These are phyloP conservation scores for Corinectria fuckeliana DNA, from an alignment of 2,329 filamentous ascomycete species.

Conservation along the genomic window DNA sequence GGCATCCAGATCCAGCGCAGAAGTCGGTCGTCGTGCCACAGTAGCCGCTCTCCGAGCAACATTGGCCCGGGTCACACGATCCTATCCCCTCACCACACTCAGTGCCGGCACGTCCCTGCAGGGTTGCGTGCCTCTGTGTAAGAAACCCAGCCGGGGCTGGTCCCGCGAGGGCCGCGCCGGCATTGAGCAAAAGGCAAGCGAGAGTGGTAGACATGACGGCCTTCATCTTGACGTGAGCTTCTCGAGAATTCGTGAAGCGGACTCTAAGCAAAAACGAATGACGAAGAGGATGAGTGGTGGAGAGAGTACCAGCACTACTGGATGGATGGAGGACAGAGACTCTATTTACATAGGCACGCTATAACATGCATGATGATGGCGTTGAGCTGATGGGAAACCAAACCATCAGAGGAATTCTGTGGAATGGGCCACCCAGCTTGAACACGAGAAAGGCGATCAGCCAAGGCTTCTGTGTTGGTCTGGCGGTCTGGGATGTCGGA, in stretches of 20 bases:
- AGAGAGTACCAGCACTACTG: conserved; percentile 5
- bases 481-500: conserved; percentile 10
- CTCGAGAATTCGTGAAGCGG: neutral
- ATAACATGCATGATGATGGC: conserved; percentile 18
- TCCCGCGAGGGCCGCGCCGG: conserved; percentile 27
- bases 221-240: conserved; percentile 26
- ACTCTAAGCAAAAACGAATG: conserved; percentile 20
- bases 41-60: conserved; percentile 47
- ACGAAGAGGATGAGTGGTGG: conserved; percentile 16
- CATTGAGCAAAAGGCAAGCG: conserved; percentile 25
- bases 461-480: conserved; percentile 15
- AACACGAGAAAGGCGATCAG: conserved; percentile 32
- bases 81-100: conserved; percentile 46
- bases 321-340: conserved; percentile 20
- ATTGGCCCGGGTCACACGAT: conserved; percentile 41
- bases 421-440: conserved; percentile 18
- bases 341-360: conserved; percentile 34
- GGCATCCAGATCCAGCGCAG: conserved; percentile 48
- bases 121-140: conserved; percentile 16
- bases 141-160: conserved; percentile 25
- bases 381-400: conserved; percentile 1
- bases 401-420: neutral
- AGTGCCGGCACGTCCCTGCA: conserved; percentile 28
- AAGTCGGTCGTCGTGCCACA: conserved; percentile 46
- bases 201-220: conserved; percentile 17